phyloP scores from a whole-genome alignment of 352 stramenopile genomes.

The Globisporangium cylindrosporum region DNA sequence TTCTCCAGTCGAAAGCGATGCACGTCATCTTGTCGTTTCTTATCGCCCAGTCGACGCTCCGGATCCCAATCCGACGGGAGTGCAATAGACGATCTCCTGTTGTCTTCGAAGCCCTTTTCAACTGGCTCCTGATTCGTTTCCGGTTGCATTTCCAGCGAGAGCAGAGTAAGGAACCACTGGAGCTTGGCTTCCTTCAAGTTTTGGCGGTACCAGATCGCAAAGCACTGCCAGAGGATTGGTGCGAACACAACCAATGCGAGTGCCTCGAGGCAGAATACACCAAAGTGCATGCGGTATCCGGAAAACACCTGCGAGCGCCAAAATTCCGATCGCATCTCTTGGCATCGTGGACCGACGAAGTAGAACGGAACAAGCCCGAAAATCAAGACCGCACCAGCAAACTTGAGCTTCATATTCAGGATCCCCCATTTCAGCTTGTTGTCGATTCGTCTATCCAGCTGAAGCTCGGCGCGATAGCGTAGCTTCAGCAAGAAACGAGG shows the following conservation, averaged over 20 bases:
- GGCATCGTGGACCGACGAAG: neutral
- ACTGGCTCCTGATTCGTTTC: neutral
- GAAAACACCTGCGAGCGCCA: neutral
- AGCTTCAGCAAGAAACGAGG: conserved; percentile 28
- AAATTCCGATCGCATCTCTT: neutral
- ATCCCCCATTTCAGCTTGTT: conserved; percentile 9
- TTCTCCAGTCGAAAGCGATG: conserved; percentile 34
- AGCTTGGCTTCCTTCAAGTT: conserved; percentile 28
- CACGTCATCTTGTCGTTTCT: conserved; percentile 17
- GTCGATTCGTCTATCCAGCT: conserved; percentile 30
- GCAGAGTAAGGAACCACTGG: conserved; percentile 35
- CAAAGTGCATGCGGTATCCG: conserved; percentile 4
- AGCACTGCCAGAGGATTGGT: conserved; percentile 29
- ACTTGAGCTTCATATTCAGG: conserved; percentile 13
- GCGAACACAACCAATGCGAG: conserved; percentile 16
- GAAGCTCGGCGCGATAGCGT: conserved; percentile 29
- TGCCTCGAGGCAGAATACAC: neutral
- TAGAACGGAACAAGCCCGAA: conserved; percentile 6
- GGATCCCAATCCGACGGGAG: neutral
- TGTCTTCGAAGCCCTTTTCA: neutral
- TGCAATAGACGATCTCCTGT: neutral
- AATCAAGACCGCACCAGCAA: conserved; percentile 13
- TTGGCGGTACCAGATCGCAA: conserved; percentile 19
- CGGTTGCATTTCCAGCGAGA: conserved; percentile 30
- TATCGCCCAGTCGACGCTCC: neutral